Evolutionary conservation across 352 stramenopile genomes (phyloP).

Genomic region (Globisporangium nunn): DNA sequence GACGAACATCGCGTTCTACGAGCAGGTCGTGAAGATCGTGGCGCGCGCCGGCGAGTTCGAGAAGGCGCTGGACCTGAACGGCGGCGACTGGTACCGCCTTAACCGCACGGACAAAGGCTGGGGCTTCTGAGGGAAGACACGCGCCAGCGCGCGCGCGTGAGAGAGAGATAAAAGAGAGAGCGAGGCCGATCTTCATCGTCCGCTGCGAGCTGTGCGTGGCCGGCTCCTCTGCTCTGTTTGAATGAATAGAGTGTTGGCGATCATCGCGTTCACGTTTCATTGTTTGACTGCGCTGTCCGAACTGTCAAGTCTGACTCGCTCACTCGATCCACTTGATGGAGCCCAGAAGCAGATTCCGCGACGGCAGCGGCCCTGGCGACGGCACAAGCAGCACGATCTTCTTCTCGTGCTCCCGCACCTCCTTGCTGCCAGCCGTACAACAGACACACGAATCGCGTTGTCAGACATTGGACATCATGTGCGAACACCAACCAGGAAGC

Average conservation of each 20-base stretch:
- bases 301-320: neutral
- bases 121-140: conserved; percentile 15
- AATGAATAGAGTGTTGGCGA: neutral
- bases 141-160: neutral
- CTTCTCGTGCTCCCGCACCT: conserved; percentile 65
- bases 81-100: conserved; percentile 80
- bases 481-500: too few relatives aligned
- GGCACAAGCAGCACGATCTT: conserved; percentile 81
- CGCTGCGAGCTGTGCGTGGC: neutral
- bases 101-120: conserved; percentile 70
- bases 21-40: conserved; percentile 77
- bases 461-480: too few relatives aligned
- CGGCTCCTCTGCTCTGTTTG: too few relatives aligned
- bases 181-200: too few relatives aligned
- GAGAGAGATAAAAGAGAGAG: neutral
- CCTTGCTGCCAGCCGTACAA: conserved; percentile 36
- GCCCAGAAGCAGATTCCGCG: conserved; percentile 67
- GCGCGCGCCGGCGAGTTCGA: conserved; percentile 80
- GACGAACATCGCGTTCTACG: conserved; percentile 72
- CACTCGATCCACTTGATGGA: conserved; percentile 86
- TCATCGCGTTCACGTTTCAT: neutral
- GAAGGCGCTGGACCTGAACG: conserved; percentile 75
- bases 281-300: neutral
- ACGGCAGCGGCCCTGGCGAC: conserved; percentile 69
- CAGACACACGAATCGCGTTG: neutral